Evolutionary conservation across 441 rosid genomes (phyloP).

Genomic region (Pelargonium australe): DNA sequence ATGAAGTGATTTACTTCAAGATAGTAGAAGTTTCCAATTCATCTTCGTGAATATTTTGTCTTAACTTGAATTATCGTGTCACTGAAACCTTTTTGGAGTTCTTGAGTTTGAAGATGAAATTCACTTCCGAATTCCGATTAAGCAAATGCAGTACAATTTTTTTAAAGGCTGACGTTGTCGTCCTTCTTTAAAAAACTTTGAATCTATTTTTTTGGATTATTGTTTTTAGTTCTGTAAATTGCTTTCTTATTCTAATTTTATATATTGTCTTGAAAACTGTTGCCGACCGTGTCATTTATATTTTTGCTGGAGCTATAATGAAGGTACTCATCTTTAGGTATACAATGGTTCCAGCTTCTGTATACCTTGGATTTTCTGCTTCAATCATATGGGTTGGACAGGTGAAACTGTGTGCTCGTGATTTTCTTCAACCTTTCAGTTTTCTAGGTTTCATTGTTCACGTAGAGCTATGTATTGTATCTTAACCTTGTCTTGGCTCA

Average conservation of each 20-base stretch:
- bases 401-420: conserved; percentile 37
- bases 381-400: conserved; percentile 95
- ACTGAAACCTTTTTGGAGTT: too few species aligned
- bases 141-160: too few species aligned
- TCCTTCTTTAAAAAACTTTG: too few species aligned
- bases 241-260: background rate
- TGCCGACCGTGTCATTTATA: background rate
- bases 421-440: conserved; percentile 10
- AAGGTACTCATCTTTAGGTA: conserved; percentile 38
- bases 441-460: background rate
- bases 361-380: conserved; percentile 83
- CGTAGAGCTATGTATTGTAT: conserved; percentile 3
- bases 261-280: background rate
- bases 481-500: conserved; percentile 14
- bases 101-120: too few species aligned
- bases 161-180: too few species aligned
- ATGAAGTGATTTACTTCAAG: too few species aligned
- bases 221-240: background rate
- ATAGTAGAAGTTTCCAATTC: too few species aligned
- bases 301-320: background rate
- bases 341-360: conserved; percentile 84
- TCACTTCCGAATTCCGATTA: too few species aligned
- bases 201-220: background rate
- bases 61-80: too few species aligned
- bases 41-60: too few species aligned